A percentile compares a stretch with the other conserved stretches of the same genome.
These are phyloP conservation scores for Hypoxylon sp. DNA, from an alignment of 2,329 filamentous ascomycete genomes.

Conservation along the genomic window DNA sequence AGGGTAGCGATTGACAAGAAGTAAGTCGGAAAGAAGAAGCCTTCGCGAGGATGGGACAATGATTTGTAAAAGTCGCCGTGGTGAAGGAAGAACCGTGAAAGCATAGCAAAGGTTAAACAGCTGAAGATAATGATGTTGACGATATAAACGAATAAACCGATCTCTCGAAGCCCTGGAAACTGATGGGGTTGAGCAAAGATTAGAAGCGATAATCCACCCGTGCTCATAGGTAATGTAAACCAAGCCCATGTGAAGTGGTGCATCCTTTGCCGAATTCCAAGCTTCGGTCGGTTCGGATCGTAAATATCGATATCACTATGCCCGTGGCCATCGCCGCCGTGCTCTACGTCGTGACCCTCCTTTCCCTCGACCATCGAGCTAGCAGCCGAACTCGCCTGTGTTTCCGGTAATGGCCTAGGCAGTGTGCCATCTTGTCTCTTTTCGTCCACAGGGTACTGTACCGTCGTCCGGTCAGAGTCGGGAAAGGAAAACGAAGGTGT, in stretches of 20 bases:
- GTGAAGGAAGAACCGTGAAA: constrained; percentile 71
- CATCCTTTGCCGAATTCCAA: constrained; percentile 60
- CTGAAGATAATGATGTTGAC: constrained; percentile 75
- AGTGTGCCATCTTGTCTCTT: constrained; percentile 34
- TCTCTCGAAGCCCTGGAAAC: constrained; percentile 72
- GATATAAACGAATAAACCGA: constrained; percentile 76
- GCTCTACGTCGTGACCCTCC: constrained; percentile 44
- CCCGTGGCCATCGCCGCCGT: constrained; percentile 35
- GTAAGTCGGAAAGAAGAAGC: constrained; percentile 79
- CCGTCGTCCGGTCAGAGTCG: constrained; percentile 20
- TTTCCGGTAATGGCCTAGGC: constrained; percentile 19
- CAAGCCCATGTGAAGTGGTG: constrained; percentile 77
- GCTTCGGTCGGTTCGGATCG: constrained; percentile 54
- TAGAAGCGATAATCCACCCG: constrained; percentile 75
- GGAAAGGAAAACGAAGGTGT: constrained; percentile 27
- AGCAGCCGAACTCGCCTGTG: constrained; percentile 42
- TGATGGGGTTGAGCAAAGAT: constrained; percentile 72
- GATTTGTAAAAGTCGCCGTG: constrained; percentile 66
- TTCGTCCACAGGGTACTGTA: constrained; percentile 34
- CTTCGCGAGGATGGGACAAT: constrained; percentile 73
- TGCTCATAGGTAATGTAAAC: constrained; percentile 82
- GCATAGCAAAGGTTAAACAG: constrained; percentile 65
- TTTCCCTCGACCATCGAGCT: constrained; percentile 44
- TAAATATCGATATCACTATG: constrained; percentile 44
- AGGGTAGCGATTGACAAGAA: constrained; percentile 79